phyloP scores from a whole-genome alignment of 1,284 basidiomycete species.

The Malassezia obtusa region DNA sequence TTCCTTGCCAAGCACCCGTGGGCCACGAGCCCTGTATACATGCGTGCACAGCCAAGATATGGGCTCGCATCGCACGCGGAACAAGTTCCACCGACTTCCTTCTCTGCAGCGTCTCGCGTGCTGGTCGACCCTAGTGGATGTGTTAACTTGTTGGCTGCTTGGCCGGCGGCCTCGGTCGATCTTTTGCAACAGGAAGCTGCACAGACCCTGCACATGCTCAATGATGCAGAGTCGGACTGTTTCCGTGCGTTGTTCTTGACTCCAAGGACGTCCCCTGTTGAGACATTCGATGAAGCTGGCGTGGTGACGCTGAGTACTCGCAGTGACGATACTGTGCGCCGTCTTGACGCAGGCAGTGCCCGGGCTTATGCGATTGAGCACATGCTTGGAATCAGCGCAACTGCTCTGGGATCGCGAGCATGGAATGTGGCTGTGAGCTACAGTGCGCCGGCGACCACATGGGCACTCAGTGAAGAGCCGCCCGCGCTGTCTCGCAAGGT shows the following conservation, averaged over 20 bases:
- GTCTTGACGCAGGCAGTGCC: constrained; percentile 9
- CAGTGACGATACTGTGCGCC: background rate
- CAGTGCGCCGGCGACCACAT: background rate
- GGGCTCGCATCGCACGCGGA: constrained; percentile 25
- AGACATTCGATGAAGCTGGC: constrained; percentile 48
- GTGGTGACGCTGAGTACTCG: constrained; percentile 19
- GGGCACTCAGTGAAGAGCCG: background rate
- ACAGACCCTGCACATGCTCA: constrained; percentile 37
- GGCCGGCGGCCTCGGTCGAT: constrained; percentile 56
- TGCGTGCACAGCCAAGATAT: constrained; percentile 50
- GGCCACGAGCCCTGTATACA: constrained; percentile 57
- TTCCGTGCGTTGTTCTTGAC: constrained; percentile 67
- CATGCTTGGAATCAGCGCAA: background rate
- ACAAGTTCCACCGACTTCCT: constrained; percentile 46
- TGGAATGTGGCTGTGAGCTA: background rate
- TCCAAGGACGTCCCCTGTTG: constrained; percentile 31
- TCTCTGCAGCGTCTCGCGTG: constrained; percentile 50
- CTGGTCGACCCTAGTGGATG: constrained; percentile 72
- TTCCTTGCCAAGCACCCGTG: constrained; percentile 65
- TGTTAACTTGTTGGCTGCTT: constrained; percentile 60
- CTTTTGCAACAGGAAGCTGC: constrained; percentile 53
- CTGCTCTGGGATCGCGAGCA: constrained; percentile 11
- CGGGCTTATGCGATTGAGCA: constrained; percentile 1
- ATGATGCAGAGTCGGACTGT: constrained; percentile 53
- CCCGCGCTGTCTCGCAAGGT: background rate